These are phyloP conservation scores for Alternaria incomplexa DNA, from an alignment of 2,329 filamentous ascomycete genomes.

Conservation along the genomic window DNA sequence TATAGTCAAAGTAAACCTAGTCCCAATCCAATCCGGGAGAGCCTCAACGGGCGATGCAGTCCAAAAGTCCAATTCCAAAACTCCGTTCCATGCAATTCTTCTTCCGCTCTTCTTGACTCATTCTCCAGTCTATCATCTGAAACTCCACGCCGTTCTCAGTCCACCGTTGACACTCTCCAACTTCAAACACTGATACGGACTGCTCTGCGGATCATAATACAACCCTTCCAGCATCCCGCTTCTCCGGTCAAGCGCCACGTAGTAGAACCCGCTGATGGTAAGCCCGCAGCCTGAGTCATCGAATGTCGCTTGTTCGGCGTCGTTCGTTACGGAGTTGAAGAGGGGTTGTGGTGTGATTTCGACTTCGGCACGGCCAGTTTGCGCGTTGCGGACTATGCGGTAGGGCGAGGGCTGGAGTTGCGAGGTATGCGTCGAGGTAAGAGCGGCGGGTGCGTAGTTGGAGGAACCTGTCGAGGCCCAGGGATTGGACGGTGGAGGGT, in stretches of 20 bases:
- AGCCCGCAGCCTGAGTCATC: conserved; percentile 52
- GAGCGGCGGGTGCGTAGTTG: not conserved
- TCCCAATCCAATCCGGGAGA: not conserved
- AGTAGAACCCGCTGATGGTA: conserved; percentile 63
- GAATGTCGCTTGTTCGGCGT: conserved; percentile 32
- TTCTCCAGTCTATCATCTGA: conserved; percentile 33
- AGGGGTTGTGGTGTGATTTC: conserved; percentile 15
- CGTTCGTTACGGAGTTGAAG: conserved; percentile 5
- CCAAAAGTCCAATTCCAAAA: not conserved
- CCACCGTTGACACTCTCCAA: conserved; percentile 49
- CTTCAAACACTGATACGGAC: conserved; percentile 60
- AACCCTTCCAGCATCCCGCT: conserved; percentile 58
- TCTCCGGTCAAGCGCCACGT: conserved; percentile 55
- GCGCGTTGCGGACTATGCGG: conserved; percentile 21
- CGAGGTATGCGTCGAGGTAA: not conserved
- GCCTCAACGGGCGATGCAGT: conserved; percentile 14
- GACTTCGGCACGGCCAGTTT: conserved; percentile 18
- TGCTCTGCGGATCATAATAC: conserved; percentile 62
- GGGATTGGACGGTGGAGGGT: conserved; percentile 1
- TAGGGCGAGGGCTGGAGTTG: conserved; percentile 18
- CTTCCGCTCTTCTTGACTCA: not conserved
- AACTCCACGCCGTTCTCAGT: conserved; percentile 48
- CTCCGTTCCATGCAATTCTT: not conserved
- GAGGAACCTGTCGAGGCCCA: not conserved
- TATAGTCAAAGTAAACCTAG: not conserved